A percentile compares a stretch with the other conserved stretches of the same genome.
Conservation (phyloP, 2,329 filamentous ascomycete species). For the Aspergillus felis region DNA sequence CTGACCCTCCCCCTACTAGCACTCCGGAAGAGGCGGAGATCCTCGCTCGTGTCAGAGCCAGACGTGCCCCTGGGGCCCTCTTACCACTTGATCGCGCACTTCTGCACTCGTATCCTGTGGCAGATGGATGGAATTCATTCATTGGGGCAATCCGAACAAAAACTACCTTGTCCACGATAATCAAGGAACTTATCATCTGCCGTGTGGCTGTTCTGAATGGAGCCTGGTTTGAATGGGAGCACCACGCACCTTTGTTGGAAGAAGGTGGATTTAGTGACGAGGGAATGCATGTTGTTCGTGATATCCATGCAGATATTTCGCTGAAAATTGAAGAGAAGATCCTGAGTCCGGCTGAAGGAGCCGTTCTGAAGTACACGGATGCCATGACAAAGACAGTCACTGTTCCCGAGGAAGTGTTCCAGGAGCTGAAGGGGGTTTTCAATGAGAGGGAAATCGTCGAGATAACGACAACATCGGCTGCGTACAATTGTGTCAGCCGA, state of each 20-base stretch:
- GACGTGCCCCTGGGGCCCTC: constrained; percentile 48
- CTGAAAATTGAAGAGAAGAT: constrained; percentile 23
- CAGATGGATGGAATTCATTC: constrained; percentile 58
- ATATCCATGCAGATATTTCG: constrained; percentile 24
- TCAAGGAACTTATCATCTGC: constrained; percentile 76
- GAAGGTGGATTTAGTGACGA: constrained; percentile 53
- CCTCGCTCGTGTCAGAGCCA: constrained; percentile 48
- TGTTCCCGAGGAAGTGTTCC: constrained; percentile 68
- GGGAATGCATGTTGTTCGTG: constrained; percentile 34
- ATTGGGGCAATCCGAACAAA: constrained; percentile 53
- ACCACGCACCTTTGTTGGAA: constrained; percentile 71
- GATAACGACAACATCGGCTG: constrained; percentile 72
- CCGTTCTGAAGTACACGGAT: constrained; percentile 70
- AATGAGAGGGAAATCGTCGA: constrained; percentile 72
- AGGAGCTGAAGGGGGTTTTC: constrained; percentile 57
- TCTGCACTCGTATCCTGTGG: constrained; percentile 52
- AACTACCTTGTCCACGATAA: constrained; percentile 46
- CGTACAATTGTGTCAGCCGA: constrained; percentile 81
- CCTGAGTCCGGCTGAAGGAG: constrained; percentile 61
- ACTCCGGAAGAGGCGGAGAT: constrained; percentile 48
- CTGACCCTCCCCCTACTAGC: constrained; percentile 47
- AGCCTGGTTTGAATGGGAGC: constrained; percentile 81
- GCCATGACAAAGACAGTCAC: constrained; percentile 75
- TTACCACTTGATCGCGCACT: constrained; percentile 53
- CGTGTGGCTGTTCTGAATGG: constrained; percentile 75